These are phyloP conservation scores for Hypoxylon intermedium DNA, from an alignment of 495 filamentous ascomycete genomes.

Conservation along the genomic window DNA sequence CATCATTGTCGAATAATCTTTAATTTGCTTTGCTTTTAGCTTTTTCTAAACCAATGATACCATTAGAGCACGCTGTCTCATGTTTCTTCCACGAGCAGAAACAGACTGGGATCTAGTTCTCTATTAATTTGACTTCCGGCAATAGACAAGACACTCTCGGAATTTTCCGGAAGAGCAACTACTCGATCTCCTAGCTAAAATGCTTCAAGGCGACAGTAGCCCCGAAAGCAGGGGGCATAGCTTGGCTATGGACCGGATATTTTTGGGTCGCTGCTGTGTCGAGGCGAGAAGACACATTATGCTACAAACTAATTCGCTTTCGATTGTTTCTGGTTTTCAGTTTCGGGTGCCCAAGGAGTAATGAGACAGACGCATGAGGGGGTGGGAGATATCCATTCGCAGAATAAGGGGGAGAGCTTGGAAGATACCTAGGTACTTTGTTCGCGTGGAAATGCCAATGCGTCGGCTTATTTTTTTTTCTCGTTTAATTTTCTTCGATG, in stretches of 20 bases:
- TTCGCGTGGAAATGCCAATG: constrained; percentile 7
- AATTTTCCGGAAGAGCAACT: constrained; percentile 8
- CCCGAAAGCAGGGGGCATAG: constrained; percentile 23
- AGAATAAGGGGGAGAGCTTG: constrained; percentile 23
- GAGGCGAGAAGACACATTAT: constrained; percentile 13
- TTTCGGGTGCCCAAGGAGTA: constrained; percentile 22
- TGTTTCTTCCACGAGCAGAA: constrained; percentile 30
- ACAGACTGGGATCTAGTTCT: constrained; percentile 28
- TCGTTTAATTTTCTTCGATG: constrained; percentile 30
- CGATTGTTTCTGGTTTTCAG: constrained; percentile 28
- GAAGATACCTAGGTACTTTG: constrained; percentile 37
- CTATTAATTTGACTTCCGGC: constrained; percentile 6
- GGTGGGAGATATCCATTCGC: constrained; percentile 33
- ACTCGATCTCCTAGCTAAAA: constrained; percentile 20
- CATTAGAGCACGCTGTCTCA: constrained; percentile 39
- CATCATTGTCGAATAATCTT: neutral
- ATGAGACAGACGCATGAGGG: constrained; percentile 20
- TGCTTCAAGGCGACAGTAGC: constrained; percentile 24
- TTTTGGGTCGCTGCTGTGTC: constrained; percentile 24
- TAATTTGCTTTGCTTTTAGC: constrained; percentile 27
- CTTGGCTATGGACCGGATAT: constrained; percentile 26
- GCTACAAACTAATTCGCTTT: constrained; percentile 21
- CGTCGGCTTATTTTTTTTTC: constrained; percentile 2
- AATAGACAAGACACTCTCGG: constrained; percentile 8
- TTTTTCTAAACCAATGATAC: constrained; percentile 43